Evolutionary conservation across 2,329 filamentous ascomycete genomes (phyloP), one percentile per base, ranked within the genome.

Genomic region (Sporothrix protearum): DNA sequence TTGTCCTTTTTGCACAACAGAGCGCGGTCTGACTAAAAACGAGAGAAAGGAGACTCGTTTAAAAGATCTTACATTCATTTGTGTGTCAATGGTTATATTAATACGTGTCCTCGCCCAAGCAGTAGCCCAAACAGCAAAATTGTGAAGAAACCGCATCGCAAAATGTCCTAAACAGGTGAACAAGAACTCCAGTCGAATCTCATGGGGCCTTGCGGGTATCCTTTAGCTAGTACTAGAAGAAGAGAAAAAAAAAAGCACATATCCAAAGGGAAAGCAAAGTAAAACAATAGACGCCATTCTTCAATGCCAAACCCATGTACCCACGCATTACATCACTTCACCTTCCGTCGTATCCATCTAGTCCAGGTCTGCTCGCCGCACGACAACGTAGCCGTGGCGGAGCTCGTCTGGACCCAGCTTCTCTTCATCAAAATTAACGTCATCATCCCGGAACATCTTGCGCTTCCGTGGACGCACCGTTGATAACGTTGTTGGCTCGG

Each of bases 361-460:
- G 66, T 87, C 82, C 74, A 88, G 75, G 73, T 88, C 85, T 74
- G 79, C 82, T 77, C 82, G 81, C 39, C 86, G 79, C 2, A 88
- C 85, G 2, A 88, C 80, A 22, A 88, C 82, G 66, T 88, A 88
- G 0, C 86, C 86, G 73, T 83, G 82, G 70, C 82, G 83, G 42
- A 88, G 78, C 2, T 82, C 77, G 2, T 78, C 78, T 9, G 84
- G 82, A 57, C 84, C 81, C 0, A 84, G 85, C 0, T 76, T 76
- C 76, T 88, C 86, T 77, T 88, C 86, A 19, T 85, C 85, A 45
- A 83, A 84, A 10, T 76, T 75, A 22, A 80, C 77, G 10, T 85
- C 80, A 73, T 84, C 82, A 71, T 81, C 78, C 36, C 74, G 77
- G 71, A 78, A 80, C n/a, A 76, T 36, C 10, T 42, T 64, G 36